Evolutionary conservation across 495 filamentous ascomycete genomes (phyloP), one percentile per base, ranked within the genome.

Genomic region (Letharia lupina): DNA sequence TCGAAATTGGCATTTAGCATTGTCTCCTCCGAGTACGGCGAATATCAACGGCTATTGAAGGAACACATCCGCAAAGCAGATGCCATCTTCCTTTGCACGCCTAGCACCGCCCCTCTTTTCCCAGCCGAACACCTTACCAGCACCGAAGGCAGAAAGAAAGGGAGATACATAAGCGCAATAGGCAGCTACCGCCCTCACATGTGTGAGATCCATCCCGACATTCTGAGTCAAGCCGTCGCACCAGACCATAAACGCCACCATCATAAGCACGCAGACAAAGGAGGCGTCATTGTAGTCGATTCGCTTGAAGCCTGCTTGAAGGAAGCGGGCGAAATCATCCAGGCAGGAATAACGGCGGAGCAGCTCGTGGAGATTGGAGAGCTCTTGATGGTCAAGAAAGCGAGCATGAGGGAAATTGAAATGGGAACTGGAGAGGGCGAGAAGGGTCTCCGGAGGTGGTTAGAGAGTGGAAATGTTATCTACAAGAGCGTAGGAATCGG

Each of bases 351-450:
- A 40, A 76, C 78, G 52, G 81, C 87, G 0, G 80, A 84, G 39
- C 86, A 96, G 70, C 78, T 96, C 28, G 88, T 96, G 10, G 93
- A 98, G 80, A 77, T 92, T 10, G 92, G 93, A 5, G 91, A 96
- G 73, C 74, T 96, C 59, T 79, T 93, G 61, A 91, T 93, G 86
- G 77, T 91, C 64, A 84, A 84, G 71, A 74, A 79, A 63, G 79
- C 77, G 56, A 73, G 73, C 5, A 75, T 73, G 50, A 62, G 72
- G n/a, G 75, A 75, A 37, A 70, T 76, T 33, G 77, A 80, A 35
- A 68, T 74, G 66, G 73, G 75, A 60, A 68, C 68, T 48, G 76
- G 78, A 58, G 74, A 77, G 63, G 64, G 75, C 40, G 81, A 87
- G 54, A 78, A 84, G 47, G 82, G 83, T 33, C 71, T 91, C 73